Base-by-base conservation (phyloP, 2,329 filamentous ascomycete genomes). In the Tolypocladium pustulatum region DNA sequence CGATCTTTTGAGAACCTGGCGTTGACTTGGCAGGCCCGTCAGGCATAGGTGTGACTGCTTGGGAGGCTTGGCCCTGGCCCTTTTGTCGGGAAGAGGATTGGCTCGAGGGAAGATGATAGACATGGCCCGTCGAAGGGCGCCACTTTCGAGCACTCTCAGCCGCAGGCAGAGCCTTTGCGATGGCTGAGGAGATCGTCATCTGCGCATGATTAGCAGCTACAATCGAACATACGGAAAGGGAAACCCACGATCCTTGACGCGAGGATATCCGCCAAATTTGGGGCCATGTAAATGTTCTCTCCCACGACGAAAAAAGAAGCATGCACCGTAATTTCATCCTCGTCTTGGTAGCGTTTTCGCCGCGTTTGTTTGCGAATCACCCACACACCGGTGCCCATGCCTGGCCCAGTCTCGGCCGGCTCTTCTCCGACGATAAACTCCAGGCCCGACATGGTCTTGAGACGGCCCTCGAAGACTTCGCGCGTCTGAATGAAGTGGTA, bases 371-470 rank as follows among this genome's bases (percentile, higher is more conserved):
- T 88, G 66, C 84, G 80, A 64, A 88, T 86, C 34, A 87, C 82
- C 85, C 85, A 88, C 10, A 88, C 83, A 34, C 84, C 85, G 0
- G 84, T 87, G 53, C 84, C 85, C 46, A 82, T 84, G n/a, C 82
- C 83, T 0, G 82, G 83, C 0, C 78, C 81, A 65, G 80, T 84
- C 69, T 87, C 83, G 34, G 83, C 82, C 1, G 84, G 84, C 63
- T 85, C 82, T 66, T 87, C 81, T 41, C 82, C 83, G 57, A 88
- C 83, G 56, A 86, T 77, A 68, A 84, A 88, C 72, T 88, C 85
- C 54, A 87, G 74, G 3, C 85, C 85, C 1, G 81, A 80, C 85
- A 88, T 88, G 59, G 80, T 82, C 63, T 78, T 79, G 40, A 88
- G 73, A 25, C 81, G 82, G 13, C 75, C 79, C 68, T 88, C 85